Conservation (phyloP, 441 rosid species). For the Pelargonium hybrid region DNA sequence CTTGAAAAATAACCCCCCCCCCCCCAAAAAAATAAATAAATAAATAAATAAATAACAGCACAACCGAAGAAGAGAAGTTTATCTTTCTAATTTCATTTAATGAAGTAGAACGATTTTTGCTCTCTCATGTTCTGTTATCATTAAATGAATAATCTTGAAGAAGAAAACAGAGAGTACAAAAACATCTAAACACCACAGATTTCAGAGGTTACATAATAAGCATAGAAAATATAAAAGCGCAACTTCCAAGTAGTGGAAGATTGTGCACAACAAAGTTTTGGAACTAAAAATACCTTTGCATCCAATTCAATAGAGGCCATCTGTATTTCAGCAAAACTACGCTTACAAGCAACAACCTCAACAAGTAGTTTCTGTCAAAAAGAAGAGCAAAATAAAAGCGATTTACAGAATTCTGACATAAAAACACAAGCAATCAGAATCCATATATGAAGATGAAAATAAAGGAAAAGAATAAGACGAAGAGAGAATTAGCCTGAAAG, state of each 20-base stretch:
- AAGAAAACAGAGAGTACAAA: background rate
- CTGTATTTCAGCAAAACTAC: slow-evolving; percentile 52
- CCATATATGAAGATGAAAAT: background rate
- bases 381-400: background rate
- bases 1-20: too few species aligned
- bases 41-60: too few species aligned
- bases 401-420: slow-evolving; percentile 1
- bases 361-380: slow-evolving; percentile 43
- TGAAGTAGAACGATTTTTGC: background rate
- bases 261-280: background rate
- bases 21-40: background rate
- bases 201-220: background rate
- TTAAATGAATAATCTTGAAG: background rate
- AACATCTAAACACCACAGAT: background rate
- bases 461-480: background rate
- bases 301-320: slow-evolving; percentile 68
- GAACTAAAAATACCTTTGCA: slow-evolving; percentile 43
- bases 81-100: background rate
- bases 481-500: background rate
- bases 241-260: background rate
- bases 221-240: background rate
- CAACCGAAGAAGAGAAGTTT: background rate
- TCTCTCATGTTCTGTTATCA: background rate
- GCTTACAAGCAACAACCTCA: slow-evolving; percentile 47
- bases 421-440: slow-evolving; percentile 1